phyloP scores from a whole-genome alignment of 2,329 filamentous ascomycete species.

The Zymoseptoria crescenta region DNA sequence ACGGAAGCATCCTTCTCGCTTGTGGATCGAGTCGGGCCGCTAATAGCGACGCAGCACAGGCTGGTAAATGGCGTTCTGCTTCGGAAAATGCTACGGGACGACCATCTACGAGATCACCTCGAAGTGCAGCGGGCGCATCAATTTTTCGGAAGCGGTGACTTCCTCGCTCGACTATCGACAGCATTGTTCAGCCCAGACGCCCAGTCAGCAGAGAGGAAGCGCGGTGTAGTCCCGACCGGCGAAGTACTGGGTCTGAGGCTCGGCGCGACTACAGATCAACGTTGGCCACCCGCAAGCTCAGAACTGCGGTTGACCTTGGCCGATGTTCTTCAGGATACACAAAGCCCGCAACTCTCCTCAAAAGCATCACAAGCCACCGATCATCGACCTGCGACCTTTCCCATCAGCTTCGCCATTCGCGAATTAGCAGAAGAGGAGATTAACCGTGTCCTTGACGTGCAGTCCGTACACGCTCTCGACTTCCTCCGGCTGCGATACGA shows the following conservation, averaged over 20 bases:
- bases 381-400: conserved; percentile 43
- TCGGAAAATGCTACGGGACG: conserved; percentile 65
- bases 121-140: conserved; percentile 71
- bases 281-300: conserved; percentile 88
- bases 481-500: conserved; percentile 84
- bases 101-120: conserved; percentile 65
- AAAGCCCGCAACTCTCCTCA: conserved; percentile 39
- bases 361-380: conserved; percentile 26
- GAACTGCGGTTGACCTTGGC: conserved; percentile 85
- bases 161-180: conserved; percentile 69
- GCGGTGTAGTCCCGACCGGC: conserved; percentile 61
- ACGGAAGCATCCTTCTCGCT: conserved; percentile 2
- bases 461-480: conserved; percentile 81
- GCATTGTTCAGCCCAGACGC: conserved; percentile 80
- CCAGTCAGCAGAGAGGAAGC: conserved; percentile 65
- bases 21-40: conserved; percentile 37
- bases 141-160: conserved; percentile 75
- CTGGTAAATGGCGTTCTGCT: conserved; percentile 72
- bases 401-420: conserved; percentile 65
- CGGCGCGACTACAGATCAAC: conserved; percentile 59
- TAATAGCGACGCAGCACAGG: conserved; percentile 65
- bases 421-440: conserved; percentile 73
- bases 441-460: conserved; percentile 71
- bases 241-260: conserved; percentile 74
- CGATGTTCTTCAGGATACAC: conserved; percentile 56